These are phyloP conservation scores for Lathyrus tuberosus DNA, from an alignment of 306 rosid genomes.

Conservation along the genomic window DNA sequence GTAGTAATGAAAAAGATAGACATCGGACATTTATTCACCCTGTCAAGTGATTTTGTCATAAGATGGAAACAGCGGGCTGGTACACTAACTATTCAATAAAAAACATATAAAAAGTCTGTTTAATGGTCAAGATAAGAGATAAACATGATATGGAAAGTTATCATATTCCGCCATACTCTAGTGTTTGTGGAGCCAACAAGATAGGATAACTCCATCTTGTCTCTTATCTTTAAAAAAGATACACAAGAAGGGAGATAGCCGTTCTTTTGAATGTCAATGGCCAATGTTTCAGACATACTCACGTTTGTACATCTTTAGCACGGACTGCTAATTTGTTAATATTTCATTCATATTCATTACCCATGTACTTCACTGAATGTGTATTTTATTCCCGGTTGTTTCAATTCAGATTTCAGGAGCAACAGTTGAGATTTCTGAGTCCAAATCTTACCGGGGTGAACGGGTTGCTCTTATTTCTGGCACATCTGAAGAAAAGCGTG, in stretches of 20 bases:
- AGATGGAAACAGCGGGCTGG: no score
- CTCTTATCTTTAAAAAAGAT: neutral
- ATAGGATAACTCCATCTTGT: no score
- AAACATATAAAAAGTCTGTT: no score
- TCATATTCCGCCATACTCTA: no score
- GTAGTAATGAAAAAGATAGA: no score
- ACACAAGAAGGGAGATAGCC: neutral
- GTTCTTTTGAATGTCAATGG: neutral
- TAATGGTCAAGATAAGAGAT: no score
- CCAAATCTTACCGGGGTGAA: conserved; percentile 80
- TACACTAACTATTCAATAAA: no score
- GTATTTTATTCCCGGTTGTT: conserved; percentile 44
- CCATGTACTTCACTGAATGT: conserved; percentile 20
- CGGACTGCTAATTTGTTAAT: conserved; percentile 28
- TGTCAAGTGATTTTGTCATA: no score
- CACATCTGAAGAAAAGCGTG: conserved; percentile 84
- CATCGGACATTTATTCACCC: no score
- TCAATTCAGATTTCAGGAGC: conserved; percentile 94
- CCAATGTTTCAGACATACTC: neutral
- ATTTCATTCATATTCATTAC: conserved; percentile 16
- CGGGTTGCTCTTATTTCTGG: conserved; percentile 88
- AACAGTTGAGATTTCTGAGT: conserved; percentile 77
- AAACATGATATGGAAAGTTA: no score
- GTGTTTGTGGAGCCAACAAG: no score
- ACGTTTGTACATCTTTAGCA: conserved; percentile 24